A percentile compares a stretch with the other conserved stretches of the same genome.
phyloP scores from a whole-genome alignment of 306 rosid species.

The Citrullus colocynthis region DNA sequence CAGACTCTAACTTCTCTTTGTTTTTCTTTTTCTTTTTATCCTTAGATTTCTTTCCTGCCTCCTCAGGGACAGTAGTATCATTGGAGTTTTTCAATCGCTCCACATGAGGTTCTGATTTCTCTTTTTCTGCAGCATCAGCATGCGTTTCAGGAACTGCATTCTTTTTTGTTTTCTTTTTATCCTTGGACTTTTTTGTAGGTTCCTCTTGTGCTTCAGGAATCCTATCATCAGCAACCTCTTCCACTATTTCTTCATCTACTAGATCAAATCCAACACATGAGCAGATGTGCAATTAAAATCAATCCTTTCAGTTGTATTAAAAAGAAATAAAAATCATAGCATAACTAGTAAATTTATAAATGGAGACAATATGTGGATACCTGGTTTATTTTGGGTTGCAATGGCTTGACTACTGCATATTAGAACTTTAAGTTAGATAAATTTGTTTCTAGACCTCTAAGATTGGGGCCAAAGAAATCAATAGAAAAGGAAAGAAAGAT shows the following conservation, averaged over 20 bases:
- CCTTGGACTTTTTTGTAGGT: slow-evolving; percentile 26
- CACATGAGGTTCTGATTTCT: slow-evolving; percentile 15
- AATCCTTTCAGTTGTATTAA: not conserved
- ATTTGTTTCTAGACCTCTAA: not conserved
- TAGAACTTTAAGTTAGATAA: slow-evolving; percentile 12
- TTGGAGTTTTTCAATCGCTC: slow-evolving; percentile 18
- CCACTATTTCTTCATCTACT: slow-evolving; percentile 3
- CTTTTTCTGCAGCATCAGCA: slow-evolving; percentile 13
- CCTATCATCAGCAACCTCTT: slow-evolving; percentile 7
- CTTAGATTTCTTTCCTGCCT: slow-evolving; percentile 34
- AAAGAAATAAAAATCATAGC: not conserved
- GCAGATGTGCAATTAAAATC: not conserved
- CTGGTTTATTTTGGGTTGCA: slow-evolving; percentile 30
- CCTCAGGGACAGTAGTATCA: slow-evolving; percentile 20
- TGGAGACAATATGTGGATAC: slow-evolving; percentile 19
- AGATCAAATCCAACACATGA: not conserved
- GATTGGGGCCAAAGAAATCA: not conserved
- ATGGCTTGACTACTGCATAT: slow-evolving; percentile 29
- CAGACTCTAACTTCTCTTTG: slow-evolving; percentile 15
- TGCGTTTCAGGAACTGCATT: slow-evolving; percentile 30
- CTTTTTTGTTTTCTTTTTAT: slow-evolving; percentile 44
- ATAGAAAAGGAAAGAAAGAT: not conserved
- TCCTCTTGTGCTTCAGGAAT: slow-evolving; percentile 9
- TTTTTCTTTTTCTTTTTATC: slow-evolving; percentile 45
- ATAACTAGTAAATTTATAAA: not conserved